Base-by-base conservation (phyloP, 208 protist species). In the Strigomonas galati region DNA sequence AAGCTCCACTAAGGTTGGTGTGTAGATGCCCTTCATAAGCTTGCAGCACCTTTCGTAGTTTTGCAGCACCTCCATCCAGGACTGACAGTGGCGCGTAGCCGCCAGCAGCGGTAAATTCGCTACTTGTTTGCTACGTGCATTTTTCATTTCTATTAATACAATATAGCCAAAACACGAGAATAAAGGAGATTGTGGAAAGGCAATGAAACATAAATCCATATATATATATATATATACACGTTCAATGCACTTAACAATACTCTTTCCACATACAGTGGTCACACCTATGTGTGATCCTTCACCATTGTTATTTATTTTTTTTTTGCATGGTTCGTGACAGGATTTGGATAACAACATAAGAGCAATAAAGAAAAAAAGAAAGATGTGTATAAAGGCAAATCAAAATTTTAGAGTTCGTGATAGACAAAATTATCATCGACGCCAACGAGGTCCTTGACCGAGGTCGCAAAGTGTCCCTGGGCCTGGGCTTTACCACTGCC, bases 361-460 rank as follows among this genome's bases (percentile, higher is more conserved):
- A 58, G 28, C 40, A 57, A 26, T 54, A 37, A 62, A 2, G 56
- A 43, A 27, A 52, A 46, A 26, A 31, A 63, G 32, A 49, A 62
- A 64, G 30, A 56, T 35, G 37, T 37, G 53, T 0, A 51, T 3
- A 32, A 48, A 48, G 30, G 44, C 5, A 56, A 30, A 52, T 14
- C 44, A 53, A 0, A 68, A 46, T 12, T 9, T 60, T 43, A 62
- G 30, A 92, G 69, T 62, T 95, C 89, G 32, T 92, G 86, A 63
- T 95, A 95, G 10, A 95, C 82, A 72, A 95, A 91, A 40, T 78
- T 84, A 40, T 92, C 84, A 31, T 91, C 74, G 1, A 79, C 76
- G 23, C 83, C 82, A n/a, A 89, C 81, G 19, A 95, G 69, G 24
- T 78, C 66, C 48, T 75, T 72, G 26, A 95, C 65, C 19, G 67